Conservation (phyloP, 2,329 filamentous ascomycete species). For the Zymoseptoria passerinii region DNA sequence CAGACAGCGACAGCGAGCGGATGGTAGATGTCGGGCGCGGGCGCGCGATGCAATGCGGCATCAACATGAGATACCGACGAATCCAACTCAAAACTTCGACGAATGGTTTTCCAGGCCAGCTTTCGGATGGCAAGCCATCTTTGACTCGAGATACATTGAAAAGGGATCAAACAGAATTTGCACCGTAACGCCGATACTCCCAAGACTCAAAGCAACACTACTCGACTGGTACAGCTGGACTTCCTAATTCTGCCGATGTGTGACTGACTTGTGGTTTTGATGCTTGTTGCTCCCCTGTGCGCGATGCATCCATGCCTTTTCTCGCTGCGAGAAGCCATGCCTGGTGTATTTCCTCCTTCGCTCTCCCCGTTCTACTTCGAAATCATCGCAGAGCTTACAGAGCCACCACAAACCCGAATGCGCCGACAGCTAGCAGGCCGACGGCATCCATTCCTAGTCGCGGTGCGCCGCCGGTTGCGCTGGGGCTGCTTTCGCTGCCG, state of each 20-base stretch:
- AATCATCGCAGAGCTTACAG: constrained; percentile 4
- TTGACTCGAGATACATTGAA: too few species aligned
- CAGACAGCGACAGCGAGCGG: background rate
- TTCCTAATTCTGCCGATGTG: too few species aligned
- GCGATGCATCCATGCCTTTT: background rate
- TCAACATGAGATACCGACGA: background rate
- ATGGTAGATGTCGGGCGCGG: background rate
- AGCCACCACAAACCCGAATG: constrained; percentile 22
- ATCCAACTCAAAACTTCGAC: background rate
- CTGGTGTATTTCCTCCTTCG: background rate
- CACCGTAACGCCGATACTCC: too few species aligned
- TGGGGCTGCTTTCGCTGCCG: background rate
- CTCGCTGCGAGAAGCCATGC: background rate
- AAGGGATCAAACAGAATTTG: too few species aligned
- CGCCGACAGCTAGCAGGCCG: constrained; percentile 19
- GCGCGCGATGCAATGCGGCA: background rate
- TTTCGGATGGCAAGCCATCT: too few species aligned
- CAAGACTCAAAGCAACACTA: too few species aligned
- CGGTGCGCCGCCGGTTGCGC: constrained; percentile 15
- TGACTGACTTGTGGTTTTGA: background rate
- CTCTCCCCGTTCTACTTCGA: background rate
- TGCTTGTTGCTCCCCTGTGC: background rate
- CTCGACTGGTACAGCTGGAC: too few species aligned
- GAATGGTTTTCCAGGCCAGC: too few species aligned
- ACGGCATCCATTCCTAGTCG: constrained; percentile 20